Percentiles rank a stretch among this genome's conserved stretches.
Evolutionary conservation across 1,284 basidiomycete species (phyloP).

Genomic region (Rhodotorula mucilaginosa): DNA sequence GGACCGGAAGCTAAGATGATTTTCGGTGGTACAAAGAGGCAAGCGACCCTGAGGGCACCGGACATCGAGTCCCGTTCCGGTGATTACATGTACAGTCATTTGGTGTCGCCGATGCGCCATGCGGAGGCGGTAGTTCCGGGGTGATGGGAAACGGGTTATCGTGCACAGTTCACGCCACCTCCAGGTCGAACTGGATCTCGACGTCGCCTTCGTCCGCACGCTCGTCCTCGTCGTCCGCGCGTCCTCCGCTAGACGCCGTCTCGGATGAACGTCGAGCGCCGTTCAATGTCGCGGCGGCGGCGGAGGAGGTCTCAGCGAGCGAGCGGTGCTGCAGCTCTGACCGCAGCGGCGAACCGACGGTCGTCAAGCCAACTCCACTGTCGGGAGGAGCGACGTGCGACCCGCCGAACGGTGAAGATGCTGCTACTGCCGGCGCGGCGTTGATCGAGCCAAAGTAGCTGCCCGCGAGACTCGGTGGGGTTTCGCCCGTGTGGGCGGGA

Average conservation of each 20-base stretch:
- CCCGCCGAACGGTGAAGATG: not conserved
- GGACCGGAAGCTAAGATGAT: not conserved
- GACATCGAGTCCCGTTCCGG: too few species aligned
- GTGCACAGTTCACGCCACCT: constrained; percentile 10
- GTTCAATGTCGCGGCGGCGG: not conserved
- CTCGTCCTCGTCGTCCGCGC: constrained; percentile 7
- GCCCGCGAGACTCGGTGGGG: constrained; percentile 15
- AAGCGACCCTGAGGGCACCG: too few species aligned
- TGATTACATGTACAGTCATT: too few species aligned
- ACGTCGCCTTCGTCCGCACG: constrained; percentile 14
- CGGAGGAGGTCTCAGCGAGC: not conserved
- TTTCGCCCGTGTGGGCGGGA: constrained; percentile 35
- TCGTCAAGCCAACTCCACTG: not conserved
- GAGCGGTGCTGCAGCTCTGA: constrained; percentile 1
- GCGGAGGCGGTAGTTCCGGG: not conserved
- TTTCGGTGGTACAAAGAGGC: too few species aligned
- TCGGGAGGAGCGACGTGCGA: not conserved
- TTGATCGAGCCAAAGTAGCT: not conserved
- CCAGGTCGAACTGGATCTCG: constrained; percentile 36
- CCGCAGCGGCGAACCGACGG: not conserved
- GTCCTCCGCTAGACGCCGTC: not conserved
- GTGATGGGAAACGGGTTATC: not conserved
- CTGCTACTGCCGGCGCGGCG: not conserved
- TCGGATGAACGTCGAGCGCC: not conserved
- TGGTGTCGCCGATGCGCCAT: too few species aligned